A percentile compares a stretch with the other conserved stretches of the same genome.
Evolutionary conservation across 1,284 basidiomycete genomes (phyloP).

Genomic region (Golubevia sp.): DNA sequence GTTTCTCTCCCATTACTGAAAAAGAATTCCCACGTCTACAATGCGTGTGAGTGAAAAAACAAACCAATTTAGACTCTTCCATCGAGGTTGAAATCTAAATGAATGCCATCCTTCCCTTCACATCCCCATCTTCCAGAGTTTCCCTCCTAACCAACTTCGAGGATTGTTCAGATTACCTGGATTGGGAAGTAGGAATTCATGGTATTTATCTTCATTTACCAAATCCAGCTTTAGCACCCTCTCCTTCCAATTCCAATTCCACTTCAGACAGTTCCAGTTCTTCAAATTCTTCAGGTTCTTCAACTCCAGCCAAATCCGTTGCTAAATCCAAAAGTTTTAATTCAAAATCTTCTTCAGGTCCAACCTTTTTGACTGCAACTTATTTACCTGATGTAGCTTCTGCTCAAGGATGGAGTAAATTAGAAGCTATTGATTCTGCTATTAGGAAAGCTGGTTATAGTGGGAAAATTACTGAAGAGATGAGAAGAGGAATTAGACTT

Average conservation of each 20-base stretch:
- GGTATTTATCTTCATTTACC: constrained; percentile 88
- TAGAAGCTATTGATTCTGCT: constrained; percentile 84
- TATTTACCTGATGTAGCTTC: constrained; percentile 92
- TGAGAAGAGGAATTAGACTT: constrained; percentile 76
- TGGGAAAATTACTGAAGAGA: constrained; percentile 79
- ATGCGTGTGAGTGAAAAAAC: constrained; percentile 72
- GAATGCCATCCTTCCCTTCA: background rate
- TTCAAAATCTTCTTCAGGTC: constrained; percentile 2
- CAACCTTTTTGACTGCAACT: constrained; percentile 75
- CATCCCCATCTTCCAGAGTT: constrained; percentile 66
- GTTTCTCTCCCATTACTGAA: constrained; percentile 71
- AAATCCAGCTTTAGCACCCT: constrained; percentile 72
- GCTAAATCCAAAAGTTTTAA: constrained; percentile 1
- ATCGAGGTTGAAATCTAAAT: too few relatives aligned
- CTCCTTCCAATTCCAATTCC: constrained; percentile 68
- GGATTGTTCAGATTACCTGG: constrained; percentile 79
- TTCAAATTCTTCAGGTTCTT: background rate
- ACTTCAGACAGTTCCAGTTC: constrained; percentile 10
- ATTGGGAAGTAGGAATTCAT: constrained; percentile 89
- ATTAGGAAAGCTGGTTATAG: constrained; percentile 86
- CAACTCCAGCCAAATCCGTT: background rate
- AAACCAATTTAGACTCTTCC: background rate
- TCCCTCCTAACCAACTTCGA: constrained; percentile 93
- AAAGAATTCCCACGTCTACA: constrained; percentile 78
- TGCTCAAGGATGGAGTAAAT: constrained; percentile 90